A percentile compares a stretch with the other conserved stretches of the same genome.
Evolutionary conservation across 2,329 filamentous ascomycete genomes (phyloP).

Genomic region (Epichloe gansuensis): DNA sequence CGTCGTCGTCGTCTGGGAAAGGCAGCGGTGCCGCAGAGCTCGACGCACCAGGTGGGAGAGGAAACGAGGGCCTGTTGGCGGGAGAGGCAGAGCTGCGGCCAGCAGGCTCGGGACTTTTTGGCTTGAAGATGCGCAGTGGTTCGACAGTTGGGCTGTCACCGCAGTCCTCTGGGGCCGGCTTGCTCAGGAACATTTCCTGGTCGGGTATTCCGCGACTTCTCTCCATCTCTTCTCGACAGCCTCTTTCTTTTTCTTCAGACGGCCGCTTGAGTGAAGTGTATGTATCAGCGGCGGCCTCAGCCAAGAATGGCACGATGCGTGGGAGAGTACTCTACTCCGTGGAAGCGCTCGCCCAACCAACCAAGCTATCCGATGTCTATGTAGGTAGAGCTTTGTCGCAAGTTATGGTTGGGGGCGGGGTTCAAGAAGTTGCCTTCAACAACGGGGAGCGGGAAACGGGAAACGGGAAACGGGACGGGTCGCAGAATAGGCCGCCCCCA

Average conservation of each 20-base stretch:
- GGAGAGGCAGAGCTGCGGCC: constrained; percentile 24
- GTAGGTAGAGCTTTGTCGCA: neutral
- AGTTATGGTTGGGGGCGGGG: neutral
- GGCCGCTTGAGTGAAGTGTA: too few relatives aligned
- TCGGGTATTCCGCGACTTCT: constrained; percentile 54
- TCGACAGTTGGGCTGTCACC: constrained; percentile 67
- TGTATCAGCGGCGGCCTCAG: too few relatives aligned
- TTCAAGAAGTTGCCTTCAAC: neutral
- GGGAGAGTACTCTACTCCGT: too few relatives aligned
- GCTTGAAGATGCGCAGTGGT: constrained; percentile 75
- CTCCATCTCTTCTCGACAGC: constrained; percentile 27
- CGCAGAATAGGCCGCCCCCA: constrained; percentile 12
- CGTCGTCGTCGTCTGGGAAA: constrained; percentile 56
- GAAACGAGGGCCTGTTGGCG: constrained; percentile 45
- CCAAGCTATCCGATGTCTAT: neutral
- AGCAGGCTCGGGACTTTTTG: constrained; percentile 48
- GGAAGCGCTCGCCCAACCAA: too few relatives aligned
- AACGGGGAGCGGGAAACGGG: neutral
- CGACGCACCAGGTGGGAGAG: constrained; percentile 53
- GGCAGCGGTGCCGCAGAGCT: constrained; percentile 55
- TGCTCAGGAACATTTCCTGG: constrained; percentile 71
- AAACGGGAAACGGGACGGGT: constrained; percentile 1
- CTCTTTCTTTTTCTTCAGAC: too few relatives aligned
- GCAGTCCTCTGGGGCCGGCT: constrained; percentile 35
- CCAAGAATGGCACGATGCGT: too few relatives aligned